Base-by-base conservation (phyloP, 176 grass and related monocot species). In the Zoysia pacifica region DNA sequence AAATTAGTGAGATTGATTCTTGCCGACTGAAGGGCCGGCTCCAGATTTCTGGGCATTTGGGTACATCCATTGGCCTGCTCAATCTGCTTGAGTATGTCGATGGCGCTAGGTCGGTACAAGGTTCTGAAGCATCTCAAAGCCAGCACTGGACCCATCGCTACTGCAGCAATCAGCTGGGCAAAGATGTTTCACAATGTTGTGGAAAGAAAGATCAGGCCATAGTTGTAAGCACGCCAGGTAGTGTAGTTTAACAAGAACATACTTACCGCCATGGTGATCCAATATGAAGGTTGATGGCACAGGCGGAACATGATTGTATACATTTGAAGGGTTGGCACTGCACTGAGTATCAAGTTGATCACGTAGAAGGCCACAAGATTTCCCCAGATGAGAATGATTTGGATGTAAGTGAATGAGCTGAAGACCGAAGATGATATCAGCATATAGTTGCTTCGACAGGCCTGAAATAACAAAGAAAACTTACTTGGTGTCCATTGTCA, bases 191-290 rank as follows among this genome's bases (percentile, higher is more conserved):
- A 45, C 12, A 39, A 79, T 44, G 4, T 35, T n/a, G 59, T 48
- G 16, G 1, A 18, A 45, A 35, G 14, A 39, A 73, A 5, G 61
- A n/a, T 84, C 53, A 87, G 69, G 62, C 5, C 45, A 14, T 14
- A 76, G 14, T 47, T 50, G 11, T 83, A 15, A 2, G 51, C 46
- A 79, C 44, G 16, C 69, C 7, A 37, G 52, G 54, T 36, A 47
- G 52, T 20, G 56, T 20, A 48, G 6, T 12, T 4, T n/a, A 14
- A 62, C 35, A 42, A 62, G 10, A 56, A 19, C 51, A 62, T 66
- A 94, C 94, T 97, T 83, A 97, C 94, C 15, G 86, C 70, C 87
- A 97, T 78, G 71, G 94, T 86, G 43, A 89, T 92, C 94, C 94
- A 97, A 56, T 97, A 94, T 12, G 85, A 94, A 15, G 91, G 85